phyloP scores from a whole-genome alignment of 163 green algal genomes.

The Volvox carteri region DNA sequence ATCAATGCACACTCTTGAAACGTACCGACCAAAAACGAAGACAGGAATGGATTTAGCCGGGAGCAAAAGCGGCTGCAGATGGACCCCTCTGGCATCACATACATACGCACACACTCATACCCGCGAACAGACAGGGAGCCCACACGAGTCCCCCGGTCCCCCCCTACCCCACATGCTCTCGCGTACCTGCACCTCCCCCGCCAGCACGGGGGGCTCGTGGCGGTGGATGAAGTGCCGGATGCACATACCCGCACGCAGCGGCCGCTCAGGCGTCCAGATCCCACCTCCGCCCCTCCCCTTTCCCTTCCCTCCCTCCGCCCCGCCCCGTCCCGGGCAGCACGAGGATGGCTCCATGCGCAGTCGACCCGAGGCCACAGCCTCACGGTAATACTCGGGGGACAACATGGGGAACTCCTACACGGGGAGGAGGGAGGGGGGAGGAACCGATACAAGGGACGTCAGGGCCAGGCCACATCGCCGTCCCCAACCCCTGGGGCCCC shows the following conservation, averaged over 20 bases:
- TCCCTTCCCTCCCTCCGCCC: neutral
- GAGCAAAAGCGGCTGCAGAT: too few species aligned
- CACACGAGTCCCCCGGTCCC: too few species aligned
- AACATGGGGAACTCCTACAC: slow-evolving; percentile 61
- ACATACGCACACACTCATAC: too few species aligned
- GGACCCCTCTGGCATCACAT: too few species aligned
- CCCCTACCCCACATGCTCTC: too few species aligned
- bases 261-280: neutral
- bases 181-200: slow-evolving; percentile 64
- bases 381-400: slow-evolving; percentile 78
- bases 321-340: neutral
- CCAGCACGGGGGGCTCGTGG: slow-evolving; percentile 83
- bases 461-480: too few species aligned
- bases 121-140: too few species aligned
- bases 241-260: slow-evolving; percentile 66
- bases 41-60: too few species aligned
- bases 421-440: neutral
- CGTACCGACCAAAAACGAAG: too few species aligned
- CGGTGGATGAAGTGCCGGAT: slow-evolving; percentile 83
- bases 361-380: slow-evolving; percentile 73
- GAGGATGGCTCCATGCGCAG: slow-evolving; percentile 76
- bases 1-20: too few species aligned
- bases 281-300: neutral
- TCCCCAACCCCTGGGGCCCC: too few species aligned
- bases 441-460: too few species aligned